Evolutionary conservation across 768 basidiomycete species (phyloP).

Genomic region (Nevesoporus exiguus): DNA sequence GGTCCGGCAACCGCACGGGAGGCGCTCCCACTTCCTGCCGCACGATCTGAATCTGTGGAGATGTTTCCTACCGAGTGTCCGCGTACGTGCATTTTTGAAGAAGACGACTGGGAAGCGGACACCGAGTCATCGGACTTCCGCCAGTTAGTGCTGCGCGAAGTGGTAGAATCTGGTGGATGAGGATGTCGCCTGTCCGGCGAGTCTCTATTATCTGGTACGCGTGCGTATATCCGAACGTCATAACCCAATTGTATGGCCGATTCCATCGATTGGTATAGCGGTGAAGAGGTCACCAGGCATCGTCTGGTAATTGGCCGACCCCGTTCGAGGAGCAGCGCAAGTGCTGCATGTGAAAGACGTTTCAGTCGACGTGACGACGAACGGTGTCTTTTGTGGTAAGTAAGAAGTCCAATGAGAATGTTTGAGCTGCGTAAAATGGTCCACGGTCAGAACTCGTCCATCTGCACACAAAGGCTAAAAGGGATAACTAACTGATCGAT

Average conservation of each 20-base stretch:
- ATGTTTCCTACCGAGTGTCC: slow-evolving; percentile 20
- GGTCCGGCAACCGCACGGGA: slow-evolving; percentile 13
- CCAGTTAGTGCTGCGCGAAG: slow-evolving; percentile 17
- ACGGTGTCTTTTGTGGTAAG: slow-evolving; percentile 56
- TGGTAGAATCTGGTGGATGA: slow-evolving; percentile 10
- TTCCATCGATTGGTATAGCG: slow-evolving; percentile 80
- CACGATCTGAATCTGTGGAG: slow-evolving; percentile 28
- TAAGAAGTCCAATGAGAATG: slow-evolving; percentile 80
- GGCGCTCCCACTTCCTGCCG: slow-evolving; percentile 5
- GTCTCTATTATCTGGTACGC: slow-evolving; percentile 67
- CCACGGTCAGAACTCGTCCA: slow-evolving; percentile 6
- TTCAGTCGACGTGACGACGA: slow-evolving; percentile 36
- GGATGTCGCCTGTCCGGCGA: slow-evolving; percentile 49
- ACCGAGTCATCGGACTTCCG: slow-evolving; percentile 19
- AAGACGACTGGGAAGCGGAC: background rate
- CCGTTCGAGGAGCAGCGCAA: slow-evolving; percentile 76
- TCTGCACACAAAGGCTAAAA: background rate
- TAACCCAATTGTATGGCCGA: slow-evolving; percentile 70
- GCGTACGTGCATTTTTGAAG: slow-evolving; percentile 12
- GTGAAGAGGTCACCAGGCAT: slow-evolving; percentile 77
- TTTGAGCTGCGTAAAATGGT: slow-evolving; percentile 59
- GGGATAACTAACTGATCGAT: slow-evolving; percentile 41
- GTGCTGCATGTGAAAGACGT: slow-evolving; percentile 73
- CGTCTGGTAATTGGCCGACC: slow-evolving; percentile 73
- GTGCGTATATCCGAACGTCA: slow-evolving; percentile 63